Base-by-base conservation (phyloP, 1,139 yeast genomes). In the Meyerozyma sp. region DNA sequence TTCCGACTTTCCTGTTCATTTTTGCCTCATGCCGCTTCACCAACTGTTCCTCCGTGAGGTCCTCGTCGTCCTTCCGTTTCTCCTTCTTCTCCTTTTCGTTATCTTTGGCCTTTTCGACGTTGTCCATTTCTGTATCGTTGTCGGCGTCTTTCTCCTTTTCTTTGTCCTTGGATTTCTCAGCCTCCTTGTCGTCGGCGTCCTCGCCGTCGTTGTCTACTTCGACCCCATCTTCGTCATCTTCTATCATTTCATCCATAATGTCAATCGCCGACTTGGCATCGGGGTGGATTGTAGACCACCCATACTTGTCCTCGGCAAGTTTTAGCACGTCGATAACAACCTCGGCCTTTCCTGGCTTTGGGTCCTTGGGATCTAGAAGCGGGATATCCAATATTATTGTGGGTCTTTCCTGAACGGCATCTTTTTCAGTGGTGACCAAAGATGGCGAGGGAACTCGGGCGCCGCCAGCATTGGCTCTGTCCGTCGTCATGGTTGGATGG, bases 231-330 rank as follows among this genome's bases (percentile, higher is more conserved):
- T 75, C 81, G 26, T 73, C 84, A 32, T 77, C 82, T 36, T 77
- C 84, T 32, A 76, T 77, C 52, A 76, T 77, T 46, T 79, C 87
- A 50, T 79, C 86, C 61, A 79, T 73, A 38, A 82, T 59, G 44
- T 81, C 88, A 46, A 79, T 70, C 8, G 82, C 79, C 36, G 81
- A 70, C 46, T 75, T 75, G 2, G 84, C 83, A 53, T 78, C 80
- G 9, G 88, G 95, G 56, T 82, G 94, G 44, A 86, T 68, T 3
- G 75, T 77, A 20, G 81, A 79, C 78, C 84, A 84, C 2, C 96
- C 96, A 61, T 88, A 90, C 61, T 86, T 86, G 43, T 86, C 91
- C 57, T 90, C 96, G 3, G 95, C 86, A 45, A 89, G 65, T 53
- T 83, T 81, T 56, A 84, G 66, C 32, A 91, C 89, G 56, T 91